Conservation (phyloP, 176 grass and related monocot genomes). For the Carex kokanica region DNA sequence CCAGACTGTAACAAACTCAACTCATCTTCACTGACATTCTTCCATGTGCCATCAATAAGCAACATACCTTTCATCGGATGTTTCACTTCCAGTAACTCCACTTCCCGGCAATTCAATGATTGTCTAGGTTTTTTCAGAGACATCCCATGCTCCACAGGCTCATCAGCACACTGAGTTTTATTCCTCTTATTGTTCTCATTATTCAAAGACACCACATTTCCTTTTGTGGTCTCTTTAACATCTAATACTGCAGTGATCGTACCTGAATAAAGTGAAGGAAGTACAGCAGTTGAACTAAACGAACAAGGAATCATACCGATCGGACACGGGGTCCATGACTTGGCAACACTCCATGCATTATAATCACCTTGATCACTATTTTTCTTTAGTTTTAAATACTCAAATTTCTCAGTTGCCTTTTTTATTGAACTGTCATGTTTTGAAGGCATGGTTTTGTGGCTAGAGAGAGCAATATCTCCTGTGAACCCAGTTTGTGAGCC, state of each 20-base stretch:
- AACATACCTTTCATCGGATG: conserved; percentile 41
- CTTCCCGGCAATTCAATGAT: background rate
- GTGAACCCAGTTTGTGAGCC: background rate
- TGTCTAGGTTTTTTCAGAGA: conserved; percentile 33
- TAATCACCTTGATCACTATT: conserved; percentile 29
- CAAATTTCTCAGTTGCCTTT: conserved; percentile 38
- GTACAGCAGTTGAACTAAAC: conserved; percentile 79
- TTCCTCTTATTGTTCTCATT: conserved; percentile 27
- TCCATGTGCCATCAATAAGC: conserved; percentile 56
- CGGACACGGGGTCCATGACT: conserved; percentile 70
- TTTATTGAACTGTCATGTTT: conserved; percentile 37
- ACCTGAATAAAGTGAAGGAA: conserved; percentile 42
- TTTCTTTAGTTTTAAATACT: conserved; percentile 43
- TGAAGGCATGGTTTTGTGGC: conserved; percentile 22
- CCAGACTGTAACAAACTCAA: conserved; percentile 33
- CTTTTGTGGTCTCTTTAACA: background rate
- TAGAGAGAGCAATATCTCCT: conserved; percentile 26
- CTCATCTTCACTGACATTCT: conserved; percentile 48
- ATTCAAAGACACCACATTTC: conserved; percentile 24
- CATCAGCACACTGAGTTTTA: conserved; percentile 7
- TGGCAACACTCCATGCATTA: conserved; percentile 49
- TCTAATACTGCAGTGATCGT: conserved; percentile 15
- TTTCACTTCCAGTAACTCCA: conserved; percentile 24
- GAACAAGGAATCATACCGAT: conserved; percentile 79
- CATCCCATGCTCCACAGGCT: conserved; percentile 17